Conservation (phyloP, 176 grass and related monocot genomes). For the Eleusine indica region DNA sequence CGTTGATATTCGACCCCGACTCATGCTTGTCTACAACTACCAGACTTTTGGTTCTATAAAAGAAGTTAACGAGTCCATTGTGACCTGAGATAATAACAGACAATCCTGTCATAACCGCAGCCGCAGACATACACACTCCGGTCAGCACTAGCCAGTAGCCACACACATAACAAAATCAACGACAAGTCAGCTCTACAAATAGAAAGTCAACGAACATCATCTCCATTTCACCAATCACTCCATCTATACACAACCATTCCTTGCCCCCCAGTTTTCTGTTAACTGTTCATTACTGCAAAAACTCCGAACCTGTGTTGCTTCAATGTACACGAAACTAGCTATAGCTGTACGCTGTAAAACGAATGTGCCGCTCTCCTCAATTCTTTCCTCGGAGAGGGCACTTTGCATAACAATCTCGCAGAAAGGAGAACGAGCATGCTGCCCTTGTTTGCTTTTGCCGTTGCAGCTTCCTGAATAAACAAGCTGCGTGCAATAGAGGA, state of each 20-base stretch:
- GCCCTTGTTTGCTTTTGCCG: neutral
- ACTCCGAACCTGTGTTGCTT: conserved; percentile 36
- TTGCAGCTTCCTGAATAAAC: neutral
- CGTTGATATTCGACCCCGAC: no score
- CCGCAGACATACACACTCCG: no score
- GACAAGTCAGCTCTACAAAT: conserved; percentile 22
- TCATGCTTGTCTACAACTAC: no score
- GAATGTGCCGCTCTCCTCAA: conserved; percentile 19
- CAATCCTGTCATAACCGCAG: no score
- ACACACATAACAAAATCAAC: neutral
- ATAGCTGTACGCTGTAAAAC: conserved; percentile 36
- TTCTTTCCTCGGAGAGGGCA: conserved; percentile 25
- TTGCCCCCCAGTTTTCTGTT: neutral
- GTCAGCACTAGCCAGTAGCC: no score
- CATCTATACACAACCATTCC: conserved; percentile 37
- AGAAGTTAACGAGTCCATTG: no score
- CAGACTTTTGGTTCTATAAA: no score
- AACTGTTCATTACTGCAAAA: conserved; percentile 38
- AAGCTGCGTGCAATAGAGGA: neutral
- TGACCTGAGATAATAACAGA: no score
- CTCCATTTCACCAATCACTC: conserved; percentile 46
- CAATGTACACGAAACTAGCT: conserved; percentile 37
- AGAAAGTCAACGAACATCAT: conserved; percentile 13
- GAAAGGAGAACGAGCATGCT: neutral
- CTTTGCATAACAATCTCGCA: conserved; percentile 21